Evolutionary conservation across 176 grass and related monocot genomes (phyloP), one percentile per base, ranked within the genome.

Genomic region (Zoysia pacifica): DNA sequence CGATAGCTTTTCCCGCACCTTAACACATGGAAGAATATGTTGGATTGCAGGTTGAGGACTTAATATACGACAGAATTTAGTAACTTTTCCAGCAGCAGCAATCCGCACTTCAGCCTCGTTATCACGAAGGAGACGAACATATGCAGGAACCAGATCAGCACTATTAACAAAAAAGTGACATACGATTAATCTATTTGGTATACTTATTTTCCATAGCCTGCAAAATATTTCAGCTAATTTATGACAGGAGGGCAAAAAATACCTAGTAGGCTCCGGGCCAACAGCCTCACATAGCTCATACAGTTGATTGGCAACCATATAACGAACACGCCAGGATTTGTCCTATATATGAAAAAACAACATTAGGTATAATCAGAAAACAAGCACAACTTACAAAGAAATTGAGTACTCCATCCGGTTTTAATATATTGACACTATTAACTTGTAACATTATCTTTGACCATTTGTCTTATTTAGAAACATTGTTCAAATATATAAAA

Each of bases 61-160:
- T 62, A 98, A 79, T 71, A 98, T 94, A 28, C 88, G 80, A 52
- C 92, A 97, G 75, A 98, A 98, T 54, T 94, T 98, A 4, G 92
- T 94, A 84, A 98, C 95, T 87, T 98, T 98, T 55, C 92, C 95
- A 39, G 95, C 95, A 81, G 95, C 90, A 59, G 95, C 95, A 75
- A 98, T 98, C 48, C 95, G 86, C 76, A 98, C 95, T 81, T 98
- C 95, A 84, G 95, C 87, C 74, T 98, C 95, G 73, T 98, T 98
- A 79, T 98, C 95, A 85, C 90, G 88, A 67, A 98, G 91, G 73
- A 98, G 92, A 18, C 92, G 87, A 74, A 94, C 95, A 87, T 98
- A 98, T 52, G 95, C 92, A 20, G 88, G 92, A 37, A 98, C 88
- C 66, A 98, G 71, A 70, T 98, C 90, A 79, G 19, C 82, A 62